phyloP scores from a whole-genome alignment of 805 yeast species.

The Candida argentea region DNA sequence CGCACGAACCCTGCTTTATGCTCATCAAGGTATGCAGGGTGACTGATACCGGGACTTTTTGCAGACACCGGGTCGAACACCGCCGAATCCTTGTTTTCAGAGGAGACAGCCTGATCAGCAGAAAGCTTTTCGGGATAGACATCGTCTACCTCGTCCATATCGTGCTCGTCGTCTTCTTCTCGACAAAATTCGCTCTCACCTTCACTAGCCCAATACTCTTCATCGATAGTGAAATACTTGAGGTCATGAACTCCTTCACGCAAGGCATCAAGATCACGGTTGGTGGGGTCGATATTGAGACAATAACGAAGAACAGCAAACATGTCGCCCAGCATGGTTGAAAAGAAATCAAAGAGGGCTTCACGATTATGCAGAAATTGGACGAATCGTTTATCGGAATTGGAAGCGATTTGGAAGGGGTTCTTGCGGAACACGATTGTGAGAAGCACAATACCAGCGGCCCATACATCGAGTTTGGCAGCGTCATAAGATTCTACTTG shows the following conservation, averaged over 20 bases:
- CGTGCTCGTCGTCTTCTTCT: slow-evolving; percentile 13
- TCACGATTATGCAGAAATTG: slow-evolving; percentile 85
- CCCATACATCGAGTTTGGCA: slow-evolving; percentile 80
- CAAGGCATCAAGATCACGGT: slow-evolving; percentile 59
- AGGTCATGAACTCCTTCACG: slow-evolving; percentile 49
- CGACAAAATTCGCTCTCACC: slow-evolving; percentile 32
- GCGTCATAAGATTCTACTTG: slow-evolving; percentile 59
- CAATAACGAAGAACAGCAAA: slow-evolving; percentile 74
- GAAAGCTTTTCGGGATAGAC: slow-evolving; percentile 3
- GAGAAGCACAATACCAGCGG: slow-evolving; percentile 72
- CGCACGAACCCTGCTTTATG: not conserved
- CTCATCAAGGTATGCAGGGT: not conserved
- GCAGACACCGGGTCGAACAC: slow-evolving; percentile 11
- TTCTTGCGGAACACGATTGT: slow-evolving; percentile 82
- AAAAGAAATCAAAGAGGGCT: slow-evolving; percentile 83
- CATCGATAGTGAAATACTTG: slow-evolving; percentile 73
- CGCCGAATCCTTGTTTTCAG: slow-evolving; percentile 4
- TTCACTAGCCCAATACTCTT: slow-evolving; percentile 43
- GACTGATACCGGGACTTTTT: slow-evolving; percentile 2
- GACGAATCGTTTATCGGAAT: slow-evolving; percentile 70
- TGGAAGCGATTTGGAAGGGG: slow-evolving; percentile 76
- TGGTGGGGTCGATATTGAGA: slow-evolving; percentile 77
- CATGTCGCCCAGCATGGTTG: slow-evolving; percentile 77
- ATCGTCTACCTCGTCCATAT: slow-evolving; percentile 11
- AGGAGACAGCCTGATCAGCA: no score